Conservation (phyloP, 2,329 filamentous ascomycete genomes). For the Xylaria sp. region DNA sequence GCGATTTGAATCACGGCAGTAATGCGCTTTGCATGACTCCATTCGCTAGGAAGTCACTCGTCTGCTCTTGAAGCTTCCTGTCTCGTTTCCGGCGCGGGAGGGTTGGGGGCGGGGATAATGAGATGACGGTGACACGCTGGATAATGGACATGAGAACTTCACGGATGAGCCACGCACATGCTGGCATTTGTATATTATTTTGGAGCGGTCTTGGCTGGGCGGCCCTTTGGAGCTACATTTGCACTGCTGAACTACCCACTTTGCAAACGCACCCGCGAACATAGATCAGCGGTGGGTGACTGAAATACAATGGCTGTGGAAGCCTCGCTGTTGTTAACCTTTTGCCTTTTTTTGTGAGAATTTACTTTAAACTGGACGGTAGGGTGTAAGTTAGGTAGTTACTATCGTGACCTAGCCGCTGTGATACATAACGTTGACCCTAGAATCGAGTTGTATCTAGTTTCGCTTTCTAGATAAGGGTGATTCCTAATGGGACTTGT, state of each 20-base stretch:
- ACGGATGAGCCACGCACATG: not conserved
- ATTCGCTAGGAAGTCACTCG: not conserved
- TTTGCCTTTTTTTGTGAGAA: not conserved
- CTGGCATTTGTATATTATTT: slow-evolving; percentile 18
- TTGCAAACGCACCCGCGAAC: not conserved
- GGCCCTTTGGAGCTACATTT: not conserved
- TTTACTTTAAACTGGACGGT: not conserved
- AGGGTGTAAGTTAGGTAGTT: not conserved
- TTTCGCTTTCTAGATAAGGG: too few relatives aligned
- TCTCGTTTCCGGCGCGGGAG: not conserved
- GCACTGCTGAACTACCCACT: not conserved
- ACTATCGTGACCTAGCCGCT: not conserved
- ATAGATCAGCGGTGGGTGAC: slow-evolving; percentile 5
- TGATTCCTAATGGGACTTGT: too few relatives aligned
- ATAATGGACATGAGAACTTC: not conserved
- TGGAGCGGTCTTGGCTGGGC: not conserved
- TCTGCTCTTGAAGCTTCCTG: not conserved
- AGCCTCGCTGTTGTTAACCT: not conserved
- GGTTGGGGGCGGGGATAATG: not conserved
- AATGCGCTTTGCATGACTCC: not conserved
- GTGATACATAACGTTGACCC: too few relatives aligned
- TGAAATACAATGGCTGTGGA: slow-evolving; percentile 7
- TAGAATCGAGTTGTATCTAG: too few relatives aligned
- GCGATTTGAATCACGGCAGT: not conserved
- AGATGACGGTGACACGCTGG: not conserved